Percentiles rank a stretch among this genome's conserved stretches.
Evolutionary conservation across 116 monocot genomes (phyloP).

Genomic region (Iris pallida): DNA sequence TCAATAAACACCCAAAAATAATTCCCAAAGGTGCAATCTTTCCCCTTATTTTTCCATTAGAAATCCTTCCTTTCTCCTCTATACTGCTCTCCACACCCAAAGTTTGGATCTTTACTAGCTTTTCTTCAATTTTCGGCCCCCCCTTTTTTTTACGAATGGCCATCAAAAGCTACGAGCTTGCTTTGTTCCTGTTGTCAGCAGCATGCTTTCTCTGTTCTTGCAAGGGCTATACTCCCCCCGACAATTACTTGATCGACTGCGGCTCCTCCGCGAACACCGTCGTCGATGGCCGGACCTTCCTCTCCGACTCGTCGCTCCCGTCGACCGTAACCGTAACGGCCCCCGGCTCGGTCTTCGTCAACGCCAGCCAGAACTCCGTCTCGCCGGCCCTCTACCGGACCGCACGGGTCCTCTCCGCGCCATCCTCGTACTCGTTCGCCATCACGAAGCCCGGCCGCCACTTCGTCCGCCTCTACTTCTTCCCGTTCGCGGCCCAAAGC

Average conservation of each 20-base stretch:
- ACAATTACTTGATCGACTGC: slow-evolving; percentile 64
- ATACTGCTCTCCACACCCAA: neutral
- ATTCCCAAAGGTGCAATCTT: slow-evolving; percentile 22
- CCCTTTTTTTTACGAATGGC: slow-evolving; percentile 9
- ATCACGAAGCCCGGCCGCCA: slow-evolving; percentile 35
- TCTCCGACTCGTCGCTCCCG: slow-evolving; percentile 29
- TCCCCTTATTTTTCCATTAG: neutral
- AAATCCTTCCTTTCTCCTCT: neutral
- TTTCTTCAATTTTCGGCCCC: neutral
- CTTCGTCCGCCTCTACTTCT: slow-evolving; percentile 75
- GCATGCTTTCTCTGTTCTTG: slow-evolving; percentile 3
- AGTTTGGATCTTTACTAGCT: neutral
- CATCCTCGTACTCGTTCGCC: slow-evolving; percentile 43
- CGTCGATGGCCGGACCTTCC: slow-evolving; percentile 35
- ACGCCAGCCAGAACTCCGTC: slow-evolving; percentile 17
- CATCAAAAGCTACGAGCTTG: slow-evolving; percentile 9
- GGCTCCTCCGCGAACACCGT: slow-evolving; percentile 39
- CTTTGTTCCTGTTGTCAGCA: neutral
- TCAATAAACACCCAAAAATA: neutral
- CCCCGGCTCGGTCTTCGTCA: slow-evolving; percentile 15
- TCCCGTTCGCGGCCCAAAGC: slow-evolving; percentile 29
- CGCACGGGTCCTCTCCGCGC: slow-evolving; percentile 41
- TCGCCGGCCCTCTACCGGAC: slow-evolving; percentile 39
- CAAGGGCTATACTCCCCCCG: slow-evolving; percentile 30
- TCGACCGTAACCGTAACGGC: slow-evolving; percentile 14